phyloP scores from a whole-genome alignment of 1,284 basidiomycete species.

The Sporisorium reilianum region DNA sequence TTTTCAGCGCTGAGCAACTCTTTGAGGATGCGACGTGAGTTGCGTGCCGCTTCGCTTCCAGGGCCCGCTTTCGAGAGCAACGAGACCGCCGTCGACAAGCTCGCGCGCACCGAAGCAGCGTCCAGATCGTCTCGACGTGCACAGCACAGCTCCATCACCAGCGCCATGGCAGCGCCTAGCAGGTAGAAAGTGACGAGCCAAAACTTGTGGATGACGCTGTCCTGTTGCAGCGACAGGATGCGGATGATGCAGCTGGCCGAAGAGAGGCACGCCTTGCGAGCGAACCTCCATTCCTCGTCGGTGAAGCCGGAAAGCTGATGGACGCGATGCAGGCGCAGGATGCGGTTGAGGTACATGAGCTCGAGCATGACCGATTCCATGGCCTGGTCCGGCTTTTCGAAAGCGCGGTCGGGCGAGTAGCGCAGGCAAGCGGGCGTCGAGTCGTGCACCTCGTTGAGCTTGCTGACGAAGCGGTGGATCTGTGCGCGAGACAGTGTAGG shows the following conservation, averaged over 20 bases:
- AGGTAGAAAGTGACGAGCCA: slow-evolving; percentile 65
- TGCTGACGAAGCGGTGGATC: slow-evolving; percentile 43
- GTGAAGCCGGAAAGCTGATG: slow-evolving; percentile 59
- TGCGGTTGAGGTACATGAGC: slow-evolving; percentile 64
- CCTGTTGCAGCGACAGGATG: slow-evolving; percentile 42
- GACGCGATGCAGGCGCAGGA: slow-evolving; percentile 63
- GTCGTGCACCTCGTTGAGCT: slow-evolving; percentile 58
- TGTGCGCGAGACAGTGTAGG: slow-evolving; percentile 31
- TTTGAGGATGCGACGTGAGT: slow-evolving; percentile 46
- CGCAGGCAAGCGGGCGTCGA: slow-evolving; percentile 51
- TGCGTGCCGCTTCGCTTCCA: slow-evolving; percentile 45
- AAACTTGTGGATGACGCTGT: slow-evolving; percentile 56
- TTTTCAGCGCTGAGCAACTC: slow-evolving; percentile 41
- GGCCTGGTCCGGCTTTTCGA: slow-evolving; percentile 47
- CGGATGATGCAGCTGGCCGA: slow-evolving; percentile 48
- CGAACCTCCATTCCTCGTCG: slow-evolving; percentile 50
- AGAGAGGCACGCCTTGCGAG: slow-evolving; percentile 47
- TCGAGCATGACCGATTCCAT: slow-evolving; percentile 64
- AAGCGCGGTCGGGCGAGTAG: slow-evolving; percentile 56
- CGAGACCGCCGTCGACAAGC: slow-evolving; percentile 32
- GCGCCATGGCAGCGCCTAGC: slow-evolving; percentile 55
- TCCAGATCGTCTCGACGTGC: slow-evolving; percentile 40
- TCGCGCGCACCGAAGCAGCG: slow-evolving; percentile 21
- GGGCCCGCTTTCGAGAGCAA: slow-evolving; percentile 42
- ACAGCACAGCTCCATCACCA: slow-evolving; percentile 52